Evolutionary conservation across 257 asterid species (phyloP), one percentile per base, ranked within the genome.

Genomic region (Sherardia arvensis): DNA sequence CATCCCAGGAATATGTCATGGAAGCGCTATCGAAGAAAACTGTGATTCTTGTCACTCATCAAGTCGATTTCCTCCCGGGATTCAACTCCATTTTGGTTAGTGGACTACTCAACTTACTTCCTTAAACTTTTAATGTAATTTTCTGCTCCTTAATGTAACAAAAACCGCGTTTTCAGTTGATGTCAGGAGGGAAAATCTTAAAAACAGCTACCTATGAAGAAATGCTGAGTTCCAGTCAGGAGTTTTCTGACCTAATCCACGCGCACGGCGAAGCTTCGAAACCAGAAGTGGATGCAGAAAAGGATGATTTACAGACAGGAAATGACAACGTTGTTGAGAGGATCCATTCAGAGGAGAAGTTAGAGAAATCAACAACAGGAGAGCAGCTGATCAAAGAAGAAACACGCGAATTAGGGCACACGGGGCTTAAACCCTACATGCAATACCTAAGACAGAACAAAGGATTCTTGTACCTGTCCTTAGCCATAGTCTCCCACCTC

Each of bases 191-290:
- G 45, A 81, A 81, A 72, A 80, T 91, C 68, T 66, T 79, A 69
- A 76, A 78, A 59, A 82, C 81, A 45, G 94, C 87, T 63, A 79
- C 94, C 20, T 83, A 83, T 61, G 56, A 79, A 54, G 77, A 84
- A 64, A 49, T 91, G 77, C 78, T 88, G 29, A 71, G 49, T 21
- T 74, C 84, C n/a, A 78, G 98, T 73, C 81, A 79, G 77, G 90
- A 86, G 38, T 91, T 91, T 60, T 85, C 69, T 6, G 76, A 83
- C 53, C 95, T 91, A 69, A 81, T 91, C 60, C 48, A 74, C 58
- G 96, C 96, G 15, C 96, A 91, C 71, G 78, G 73, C 32, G 88
- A 86, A 61, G 78, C 85, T 7, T 87, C 83, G 33, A 85, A 88
- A 36, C 28, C 80, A 7, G 95, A 81, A 59, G 62, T 77, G 66